Percentiles rank a stretch among this genome's conserved stretches.
These are phyloP conservation scores for Avena insularis DNA, from an alignment of 176 grass and related monocot genomes.

Conservation along the genomic window DNA sequence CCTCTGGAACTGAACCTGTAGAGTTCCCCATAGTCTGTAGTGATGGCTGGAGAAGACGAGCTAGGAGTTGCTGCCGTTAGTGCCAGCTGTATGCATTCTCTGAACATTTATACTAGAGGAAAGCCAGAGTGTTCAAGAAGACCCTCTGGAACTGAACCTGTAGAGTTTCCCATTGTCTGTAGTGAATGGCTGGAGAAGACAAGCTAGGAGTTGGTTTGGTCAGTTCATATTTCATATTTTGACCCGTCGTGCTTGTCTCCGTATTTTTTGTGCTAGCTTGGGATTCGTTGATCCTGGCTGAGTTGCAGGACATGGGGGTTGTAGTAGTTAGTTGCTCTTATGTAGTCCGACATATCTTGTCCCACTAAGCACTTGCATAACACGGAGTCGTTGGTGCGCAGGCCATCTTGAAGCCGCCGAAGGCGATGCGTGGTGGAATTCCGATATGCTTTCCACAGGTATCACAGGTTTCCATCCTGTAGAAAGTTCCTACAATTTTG, in stretches of 20 bases:
- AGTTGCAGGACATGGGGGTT: neutral
- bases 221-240: neutral
- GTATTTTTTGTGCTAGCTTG: neutral
- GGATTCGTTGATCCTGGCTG: neutral
- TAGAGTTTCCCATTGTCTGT: neutral
- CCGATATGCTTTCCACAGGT: conserved; percentile 96
- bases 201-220: neutral
- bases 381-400: conserved; percentile 37
- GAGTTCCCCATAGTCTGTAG: neutral
- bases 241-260: neutral
- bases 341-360: too few species aligned
- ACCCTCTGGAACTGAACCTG: neutral
- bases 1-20: neutral
- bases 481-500: neutral
- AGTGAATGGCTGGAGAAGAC: conserved; percentile 20
- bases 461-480: neutral
- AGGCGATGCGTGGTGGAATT: conserved; percentile 89
- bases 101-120: neutral
- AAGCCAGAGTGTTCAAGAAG: neutral
- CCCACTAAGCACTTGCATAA: conserved; percentile 4
- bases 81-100: neutral
- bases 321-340: neutral
- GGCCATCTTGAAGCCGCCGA: conserved; percentile 87
- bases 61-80: neutral
- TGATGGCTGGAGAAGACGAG: conserved; percentile 11